A percentile compares a stretch with the other conserved stretches of the same genome.
These are phyloP conservation scores for Fusarium sacchari DNA, from an alignment of 2,329 filamentous ascomycete genomes.

Conservation along the genomic window DNA sequence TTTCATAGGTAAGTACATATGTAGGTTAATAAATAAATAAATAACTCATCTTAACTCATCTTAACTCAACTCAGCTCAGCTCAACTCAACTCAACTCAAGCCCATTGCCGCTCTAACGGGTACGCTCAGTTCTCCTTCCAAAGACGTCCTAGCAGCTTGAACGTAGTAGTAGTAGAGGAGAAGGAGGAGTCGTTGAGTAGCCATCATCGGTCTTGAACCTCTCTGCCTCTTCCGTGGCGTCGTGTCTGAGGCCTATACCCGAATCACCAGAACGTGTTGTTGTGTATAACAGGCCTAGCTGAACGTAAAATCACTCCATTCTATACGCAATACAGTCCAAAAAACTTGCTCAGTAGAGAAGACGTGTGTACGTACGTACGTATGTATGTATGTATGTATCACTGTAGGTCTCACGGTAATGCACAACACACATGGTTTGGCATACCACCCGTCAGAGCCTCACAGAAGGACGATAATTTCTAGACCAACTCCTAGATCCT, in stretches of 20 bases:
- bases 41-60: neutral
- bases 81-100: neutral
- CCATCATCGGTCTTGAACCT: neutral
- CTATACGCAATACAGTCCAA: neutral
- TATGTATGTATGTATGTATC: neutral
- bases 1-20: neutral
- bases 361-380: neutral
- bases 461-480: neutral
- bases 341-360: neutral
- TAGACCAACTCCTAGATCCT: neutral
- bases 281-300: neutral
- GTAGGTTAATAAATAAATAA: neutral
- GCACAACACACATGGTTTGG: conserved; percentile 25
- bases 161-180: neutral
- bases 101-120: neutral
- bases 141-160: neutral
- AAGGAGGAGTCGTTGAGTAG: neutral
- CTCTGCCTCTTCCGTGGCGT: neutral
- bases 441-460: conserved; percentile 19
- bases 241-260: conserved; percentile 15
- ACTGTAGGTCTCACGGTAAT: conserved; percentile 13
- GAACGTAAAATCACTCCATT: neutral
- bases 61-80: too few relatives aligned
- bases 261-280: neutral
- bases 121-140: neutral